These are phyloP conservation scores for Polytrichum commune DNA, from an alignment of 225 moss, liverwort and hornwort species.

Conservation along the genomic window DNA sequence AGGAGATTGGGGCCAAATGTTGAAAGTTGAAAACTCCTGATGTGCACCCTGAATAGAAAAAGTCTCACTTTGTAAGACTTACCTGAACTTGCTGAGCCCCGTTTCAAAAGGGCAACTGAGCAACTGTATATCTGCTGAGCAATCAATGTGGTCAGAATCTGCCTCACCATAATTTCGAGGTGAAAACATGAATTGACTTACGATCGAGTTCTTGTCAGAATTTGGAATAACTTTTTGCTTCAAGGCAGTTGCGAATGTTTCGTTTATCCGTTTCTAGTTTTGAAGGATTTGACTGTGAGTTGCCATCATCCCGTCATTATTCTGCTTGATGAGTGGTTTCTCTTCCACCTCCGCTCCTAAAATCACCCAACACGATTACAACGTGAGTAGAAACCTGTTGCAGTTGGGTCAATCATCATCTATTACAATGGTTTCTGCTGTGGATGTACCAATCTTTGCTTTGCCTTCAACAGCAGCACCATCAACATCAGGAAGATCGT, in stretches of 20 bases:
- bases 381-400: not conserved
- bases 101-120: not conserved
- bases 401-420: conserved; percentile 18
- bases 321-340: conserved; percentile 1
- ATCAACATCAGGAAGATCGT: not conserved
- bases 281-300: not conserved
- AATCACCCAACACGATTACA: not conserved
- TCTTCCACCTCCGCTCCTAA: conserved; percentile 1
- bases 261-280: not conserved
- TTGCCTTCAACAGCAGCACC: conserved; percentile 19
- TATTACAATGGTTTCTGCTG: conserved; percentile 29
- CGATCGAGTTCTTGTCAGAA: not conserved
- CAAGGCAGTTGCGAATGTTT: not conserved
- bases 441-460: conserved; percentile 21
- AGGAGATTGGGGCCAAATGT: too few relatives aligned
- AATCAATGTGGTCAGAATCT: conserved; percentile 6
- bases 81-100: not conserved
- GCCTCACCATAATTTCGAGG: not conserved
- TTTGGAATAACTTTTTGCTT: not conserved
- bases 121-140: not conserved
- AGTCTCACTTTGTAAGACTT: not conserved
- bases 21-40: too few relatives aligned
- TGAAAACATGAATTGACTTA: conserved; percentile 4
- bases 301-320: too few relatives aligned
- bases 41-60: not conserved